Percentiles rank a stretch among this genome's conserved stretches.
Evolutionary conservation across 352 stramenopile genomes (phyloP).

Genomic region (Phytophthora megakarya): DNA sequence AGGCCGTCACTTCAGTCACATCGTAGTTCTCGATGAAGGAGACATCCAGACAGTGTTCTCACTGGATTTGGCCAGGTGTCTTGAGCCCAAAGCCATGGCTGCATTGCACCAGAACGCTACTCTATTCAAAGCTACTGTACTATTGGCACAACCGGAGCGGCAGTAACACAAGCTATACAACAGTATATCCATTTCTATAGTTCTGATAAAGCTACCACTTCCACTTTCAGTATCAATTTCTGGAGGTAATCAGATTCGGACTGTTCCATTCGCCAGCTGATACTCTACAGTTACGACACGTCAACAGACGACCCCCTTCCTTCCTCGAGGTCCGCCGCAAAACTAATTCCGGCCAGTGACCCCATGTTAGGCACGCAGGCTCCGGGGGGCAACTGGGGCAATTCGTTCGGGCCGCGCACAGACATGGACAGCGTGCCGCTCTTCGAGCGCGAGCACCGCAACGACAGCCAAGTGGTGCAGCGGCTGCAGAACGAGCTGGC

Average conservation of each 20-base stretch:
- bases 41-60: constrained; percentile 16
- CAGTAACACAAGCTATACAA: no score
- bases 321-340: constrained; percentile 26
- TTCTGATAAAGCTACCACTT: not conserved
- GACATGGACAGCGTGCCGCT: constrained; percentile 86
- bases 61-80: constrained; percentile 25
- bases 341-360: constrained; percentile 26
- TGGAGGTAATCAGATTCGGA: not conserved
- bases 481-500: constrained; percentile 84
- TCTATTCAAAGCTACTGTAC: constrained; percentile 22
- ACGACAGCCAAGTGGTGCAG: constrained; percentile 84
- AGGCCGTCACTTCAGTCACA: constrained; percentile 1
- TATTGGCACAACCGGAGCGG: no score
- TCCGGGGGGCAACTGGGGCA: constrained; percentile 53
- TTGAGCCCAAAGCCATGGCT: not conserved
- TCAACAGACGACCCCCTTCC: constrained; percentile 18
- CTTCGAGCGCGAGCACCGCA: constrained; percentile 87
- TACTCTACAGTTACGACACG: constrained; percentile 9
- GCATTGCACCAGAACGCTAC: constrained; percentile 21
- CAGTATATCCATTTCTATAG: no score
- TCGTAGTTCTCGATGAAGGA: constrained; percentile 5
- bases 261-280: not conserved
- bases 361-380: constrained; percentile 48
- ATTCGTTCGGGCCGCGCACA: constrained; percentile 47
- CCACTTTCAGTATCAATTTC: no score